phyloP scores from a whole-genome alignment of 495 filamentous ascomycete genomes.

The Daldinia grandis region DNA sequence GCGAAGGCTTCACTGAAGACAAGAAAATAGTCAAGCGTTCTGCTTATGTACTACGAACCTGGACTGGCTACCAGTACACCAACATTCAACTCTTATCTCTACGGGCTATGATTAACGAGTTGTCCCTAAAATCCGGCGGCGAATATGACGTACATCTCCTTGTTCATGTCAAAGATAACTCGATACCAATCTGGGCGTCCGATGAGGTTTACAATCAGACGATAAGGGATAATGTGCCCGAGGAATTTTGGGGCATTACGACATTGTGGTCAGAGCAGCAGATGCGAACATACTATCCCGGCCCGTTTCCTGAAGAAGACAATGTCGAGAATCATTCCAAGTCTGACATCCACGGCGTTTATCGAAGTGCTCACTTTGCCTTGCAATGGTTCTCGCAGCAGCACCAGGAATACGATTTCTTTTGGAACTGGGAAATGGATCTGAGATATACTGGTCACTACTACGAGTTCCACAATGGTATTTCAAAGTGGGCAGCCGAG shows the following conservation, averaged over 20 bases:
- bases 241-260: conserved; percentile 64
- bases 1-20: conserved; percentile 23
- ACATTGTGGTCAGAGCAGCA: conserved; percentile 63
- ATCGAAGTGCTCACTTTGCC: conserved; percentile 50
- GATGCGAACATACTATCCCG: conserved; percentile 53
- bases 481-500: conserved; percentile 58
- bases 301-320: conserved; percentile 49
- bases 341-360: conserved; percentile 50
- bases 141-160: conserved; percentile 68
- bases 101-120: conserved; percentile 65
- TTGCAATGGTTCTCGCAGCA: conserved; percentile 66
- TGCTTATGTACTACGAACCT: conserved; percentile 54
- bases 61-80: conserved; percentile 54
- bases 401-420: conserved; percentile 67
- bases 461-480: conserved; percentile 59
- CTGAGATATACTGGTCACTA: conserved; percentile 65
- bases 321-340: conserved; percentile 56
- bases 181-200: conserved; percentile 61
- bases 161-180: conserved; percentile 65
- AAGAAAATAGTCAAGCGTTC: conserved; percentile 43
- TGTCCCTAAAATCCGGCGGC: conserved; percentile 61
- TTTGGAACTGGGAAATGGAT: conserved; percentile 72
- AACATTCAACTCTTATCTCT: conserved; percentile 56
- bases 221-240: conserved; percentile 59
- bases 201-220: conserved; percentile 59